A percentile compares a stretch with the other conserved stretches of the same genome.
Evolutionary conservation across 305 asterid genomes (phyloP).

Genomic region (Plantago coronopus): DNA sequence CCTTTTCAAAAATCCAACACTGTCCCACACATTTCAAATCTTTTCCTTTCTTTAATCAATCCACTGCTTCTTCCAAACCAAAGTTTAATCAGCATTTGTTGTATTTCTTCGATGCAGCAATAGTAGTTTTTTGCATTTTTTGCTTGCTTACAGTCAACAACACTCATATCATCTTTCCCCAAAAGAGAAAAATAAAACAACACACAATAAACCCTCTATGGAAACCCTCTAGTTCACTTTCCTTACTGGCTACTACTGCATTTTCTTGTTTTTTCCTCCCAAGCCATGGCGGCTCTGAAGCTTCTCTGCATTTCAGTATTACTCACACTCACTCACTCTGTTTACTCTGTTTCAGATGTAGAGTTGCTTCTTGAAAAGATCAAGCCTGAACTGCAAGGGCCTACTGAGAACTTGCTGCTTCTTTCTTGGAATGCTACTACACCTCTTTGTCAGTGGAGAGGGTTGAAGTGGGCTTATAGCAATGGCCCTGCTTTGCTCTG

Average conservation of each 20-base stretch:
- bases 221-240: constrained; percentile 12
- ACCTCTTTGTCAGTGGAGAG: constrained; percentile 89
- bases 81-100: neutral
- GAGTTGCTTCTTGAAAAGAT: constrained; percentile 61
- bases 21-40: no score
- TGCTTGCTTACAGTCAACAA: constrained; percentile 34
- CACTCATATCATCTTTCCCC: constrained; percentile 49
- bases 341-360: constrained; percentile 46
- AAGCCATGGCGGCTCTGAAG: constrained; percentile 45
- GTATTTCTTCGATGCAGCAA: neutral
- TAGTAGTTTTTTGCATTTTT: no score
- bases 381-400: constrained; percentile 71
- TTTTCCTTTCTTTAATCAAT: neutral
- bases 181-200: constrained; percentile 27
- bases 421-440: constrained; percentile 71
- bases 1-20: no score
- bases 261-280: constrained; percentile 16
- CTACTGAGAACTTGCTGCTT: constrained; percentile 54
- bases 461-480: constrained; percentile 70
- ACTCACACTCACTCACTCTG: constrained; percentile 32
- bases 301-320: constrained; percentile 32
- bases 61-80: constrained; percentile 5
- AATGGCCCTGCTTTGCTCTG: constrained; percentile 57
- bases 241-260: neutral
- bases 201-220: no score